A percentile compares a stretch with the other conserved stretches of the same genome.
Evolutionary conservation across 2,329 filamentous ascomycete genomes (phyloP).

Genomic region (Aspergillus neoniger): DNA sequence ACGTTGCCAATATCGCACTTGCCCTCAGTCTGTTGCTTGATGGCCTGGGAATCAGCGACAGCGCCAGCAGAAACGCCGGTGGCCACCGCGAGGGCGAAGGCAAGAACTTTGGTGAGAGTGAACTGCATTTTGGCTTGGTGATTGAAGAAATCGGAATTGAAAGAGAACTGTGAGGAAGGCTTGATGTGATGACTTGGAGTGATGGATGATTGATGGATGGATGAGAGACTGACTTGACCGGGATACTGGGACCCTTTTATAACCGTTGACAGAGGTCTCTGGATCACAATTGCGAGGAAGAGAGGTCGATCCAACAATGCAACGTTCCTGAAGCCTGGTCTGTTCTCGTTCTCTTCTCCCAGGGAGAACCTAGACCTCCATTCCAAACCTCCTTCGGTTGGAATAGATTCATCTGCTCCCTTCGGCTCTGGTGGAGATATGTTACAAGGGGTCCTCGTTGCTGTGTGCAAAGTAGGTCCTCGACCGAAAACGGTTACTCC

Average conservation of each 20-base stretch:
- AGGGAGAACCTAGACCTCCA: neutral
- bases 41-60: neutral
- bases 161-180: neutral
- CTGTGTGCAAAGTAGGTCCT: neutral
- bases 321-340: neutral
- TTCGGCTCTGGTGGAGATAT: neutral
- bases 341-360: neutral
- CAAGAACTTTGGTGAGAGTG: neutral
- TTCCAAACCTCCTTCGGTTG: neutral
- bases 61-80: neutral
- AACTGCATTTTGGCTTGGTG: conserved; percentile 7
- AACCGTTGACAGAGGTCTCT: neutral
- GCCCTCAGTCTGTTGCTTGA: neutral
- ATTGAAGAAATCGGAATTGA: neutral
- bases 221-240: neutral
- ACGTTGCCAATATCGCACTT: conserved; percentile 4
- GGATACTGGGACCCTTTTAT: neutral
- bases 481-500: neutral
- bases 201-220: neutral
- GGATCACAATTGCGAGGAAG: neutral
- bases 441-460: neutral
- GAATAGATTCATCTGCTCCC: neutral
- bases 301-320: neutral
- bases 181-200: neutral
- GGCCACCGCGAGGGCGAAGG: neutral